Evolutionary conservation across 352 stramenopile genomes (phyloP).

Genomic region (Globisporangium uncinulatum): DNA sequence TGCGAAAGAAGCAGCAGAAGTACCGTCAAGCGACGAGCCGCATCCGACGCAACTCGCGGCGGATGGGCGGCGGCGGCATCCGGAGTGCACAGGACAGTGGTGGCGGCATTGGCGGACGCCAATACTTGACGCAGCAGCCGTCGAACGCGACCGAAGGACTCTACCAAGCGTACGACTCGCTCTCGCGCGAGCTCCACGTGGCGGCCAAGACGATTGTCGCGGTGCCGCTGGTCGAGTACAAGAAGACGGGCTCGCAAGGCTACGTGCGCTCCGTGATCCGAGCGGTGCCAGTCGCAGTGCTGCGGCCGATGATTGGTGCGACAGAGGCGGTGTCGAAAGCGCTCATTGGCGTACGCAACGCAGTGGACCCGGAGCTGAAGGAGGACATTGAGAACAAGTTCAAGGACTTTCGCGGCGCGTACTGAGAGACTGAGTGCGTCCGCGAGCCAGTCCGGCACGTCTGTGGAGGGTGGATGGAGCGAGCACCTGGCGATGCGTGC

Average conservation of each 20-base stretch:
- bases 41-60: slow-evolving; percentile 74
- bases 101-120: slow-evolving; percentile 68
- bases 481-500: not conserved
- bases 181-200: slow-evolving; percentile 78
- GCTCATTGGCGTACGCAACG: slow-evolving; percentile 83
- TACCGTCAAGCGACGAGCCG: slow-evolving; percentile 74
- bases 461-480: no score
- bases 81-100: slow-evolving; percentile 62
- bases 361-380: slow-evolving; percentile 84
- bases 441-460: no score
- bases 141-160: slow-evolving; percentile 77
- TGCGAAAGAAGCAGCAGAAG: slow-evolving; percentile 68
- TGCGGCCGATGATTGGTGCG: slow-evolving; percentile 85
- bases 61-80: slow-evolving; percentile 73
- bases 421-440: slow-evolving; percentile 4
- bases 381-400: slow-evolving; percentile 91
- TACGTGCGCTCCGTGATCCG: slow-evolving; percentile 87
- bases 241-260: slow-evolving; percentile 84
- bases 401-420: slow-evolving; percentile 68
- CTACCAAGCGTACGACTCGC: slow-evolving; percentile 80
- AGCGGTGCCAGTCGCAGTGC: slow-evolving; percentile 77
- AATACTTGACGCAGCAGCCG: slow-evolving; percentile 79
- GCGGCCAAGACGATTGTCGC: slow-evolving; percentile 87
- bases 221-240: slow-evolving; percentile 87
- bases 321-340: slow-evolving; percentile 83